Conservation (phyloP, 2,329 filamentous ascomycete genomes). For the Acephala macrosclerotiorum region DNA sequence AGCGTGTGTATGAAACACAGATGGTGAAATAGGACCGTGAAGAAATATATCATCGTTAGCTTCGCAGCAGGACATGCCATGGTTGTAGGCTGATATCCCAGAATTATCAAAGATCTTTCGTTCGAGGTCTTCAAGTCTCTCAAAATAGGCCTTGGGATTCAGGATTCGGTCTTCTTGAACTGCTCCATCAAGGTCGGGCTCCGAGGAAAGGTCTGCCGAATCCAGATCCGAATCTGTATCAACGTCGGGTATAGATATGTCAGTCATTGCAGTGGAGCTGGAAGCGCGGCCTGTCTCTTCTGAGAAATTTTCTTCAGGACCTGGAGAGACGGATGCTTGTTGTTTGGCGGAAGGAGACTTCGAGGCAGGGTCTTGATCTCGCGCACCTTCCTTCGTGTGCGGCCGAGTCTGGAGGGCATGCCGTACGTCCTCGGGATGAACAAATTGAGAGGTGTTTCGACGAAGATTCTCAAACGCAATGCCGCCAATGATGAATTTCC, state of each 20-base stretch:
- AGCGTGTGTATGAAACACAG: not conserved
- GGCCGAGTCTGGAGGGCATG: no score
- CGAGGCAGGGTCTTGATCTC: not conserved
- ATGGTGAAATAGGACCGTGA: not conserved
- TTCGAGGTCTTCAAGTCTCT: not conserved
- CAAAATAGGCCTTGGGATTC: not conserved
- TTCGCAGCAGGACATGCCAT: not conserved
- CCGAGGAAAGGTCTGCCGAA: not conserved
- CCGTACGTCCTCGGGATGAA: not conserved
- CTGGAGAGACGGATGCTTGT: no score
- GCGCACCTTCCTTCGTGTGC: no score
- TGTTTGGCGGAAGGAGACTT: not conserved
- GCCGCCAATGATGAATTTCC: conserved; percentile 11
- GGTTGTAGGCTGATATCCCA: not conserved
- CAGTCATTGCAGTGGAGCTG: conserved; percentile 6
- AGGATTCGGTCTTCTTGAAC: not conserved
- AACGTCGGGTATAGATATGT: no score
- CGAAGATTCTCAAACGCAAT: conserved; percentile 1
- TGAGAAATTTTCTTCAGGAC: not conserved
- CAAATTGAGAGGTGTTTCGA: conserved; percentile 8
- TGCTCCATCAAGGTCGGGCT: conserved; percentile 2
- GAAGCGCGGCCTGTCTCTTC: not conserved
- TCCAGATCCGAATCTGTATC: no score
- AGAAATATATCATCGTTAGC: not conserved
- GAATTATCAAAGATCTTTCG: not conserved